Evolutionary conservation across 106 monocot species (phyloP), one percentile per base, ranked within the genome.

Genomic region (Allium fistulosum): DNA sequence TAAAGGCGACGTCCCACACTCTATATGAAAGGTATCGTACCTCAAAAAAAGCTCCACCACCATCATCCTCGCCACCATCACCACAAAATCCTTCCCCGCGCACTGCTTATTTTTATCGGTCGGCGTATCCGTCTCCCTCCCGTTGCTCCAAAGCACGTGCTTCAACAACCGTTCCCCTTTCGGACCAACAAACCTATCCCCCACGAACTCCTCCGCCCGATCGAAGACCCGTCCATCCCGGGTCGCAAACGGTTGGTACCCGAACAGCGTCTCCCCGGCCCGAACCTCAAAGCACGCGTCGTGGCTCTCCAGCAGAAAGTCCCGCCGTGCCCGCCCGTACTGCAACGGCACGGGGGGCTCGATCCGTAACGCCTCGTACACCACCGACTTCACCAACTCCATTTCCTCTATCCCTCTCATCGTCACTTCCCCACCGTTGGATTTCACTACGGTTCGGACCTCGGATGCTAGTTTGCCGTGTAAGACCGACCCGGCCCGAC

Each of bases 191-290:
- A 95, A 95, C 73, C 95, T 60, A 9, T 95, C 95, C 11, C 73
- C 79, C 15, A 95, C 80, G 72, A 86, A 95, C 83, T 91, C 83
- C 73, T 88, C 88, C 49, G 95, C 64, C 47, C 79, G 66, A 8
- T 88, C 85, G 68, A 95, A 95, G 45, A 95, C 84, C 69, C 81
- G 55, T 14, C 87, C 74, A 69, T 95, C 95, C 73, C 74, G 85
- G 17, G 95, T 95, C 68, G 88, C 95, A 61, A 95, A 86, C 12
- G 95, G 95, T 74, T 95, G 95, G 85, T 85, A 95, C 11, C 95
- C 95, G 62, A 91, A 95, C 72, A 95, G 69, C 83, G 90, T 48
- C 81, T 95, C 95, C 53, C 95, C 95, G 6, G 76, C 74, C 17
- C 71, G 51, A 11, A 91, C 86, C 76, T 91, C 65, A 56, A 63